A percentile compares a stretch with the other conserved stretches of the same genome.
Evolutionary conservation across 2,329 filamentous ascomycete species (phyloP).

Genomic region (Albophoma yamanashiensis): DNA sequence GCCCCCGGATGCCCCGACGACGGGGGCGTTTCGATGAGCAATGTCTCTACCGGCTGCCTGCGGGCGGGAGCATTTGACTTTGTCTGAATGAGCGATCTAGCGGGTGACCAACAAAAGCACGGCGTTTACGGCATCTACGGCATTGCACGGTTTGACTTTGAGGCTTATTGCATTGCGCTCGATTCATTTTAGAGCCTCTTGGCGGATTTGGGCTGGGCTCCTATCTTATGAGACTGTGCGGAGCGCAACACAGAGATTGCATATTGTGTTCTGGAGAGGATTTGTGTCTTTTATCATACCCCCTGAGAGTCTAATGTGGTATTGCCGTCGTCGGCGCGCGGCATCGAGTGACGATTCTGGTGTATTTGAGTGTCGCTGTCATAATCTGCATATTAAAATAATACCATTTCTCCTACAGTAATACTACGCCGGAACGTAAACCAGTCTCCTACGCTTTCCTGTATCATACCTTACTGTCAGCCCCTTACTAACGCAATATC

Average conservation of each 20-base stretch:
- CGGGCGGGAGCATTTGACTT: neutral
- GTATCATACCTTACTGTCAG: too few relatives aligned
- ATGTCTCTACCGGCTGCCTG: constrained; percentile 6
- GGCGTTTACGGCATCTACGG: neutral
- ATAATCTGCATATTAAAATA: neutral
- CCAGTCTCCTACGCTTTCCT: too few relatives aligned
- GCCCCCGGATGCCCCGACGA: constrained; percentile 12
- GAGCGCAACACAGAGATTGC: neutral
- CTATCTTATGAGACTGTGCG: neutral
- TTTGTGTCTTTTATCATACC: constrained; percentile 1
- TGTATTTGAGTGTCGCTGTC: neutral
- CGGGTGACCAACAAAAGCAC: neutral
- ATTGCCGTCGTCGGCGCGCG: neutral
- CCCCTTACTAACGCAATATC: too few relatives aligned
- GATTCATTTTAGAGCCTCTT: neutral
- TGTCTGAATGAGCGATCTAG: neutral
- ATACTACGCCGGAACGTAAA: too few relatives aligned
- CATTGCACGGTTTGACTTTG: constrained; percentile 1
- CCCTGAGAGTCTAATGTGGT: neutral
- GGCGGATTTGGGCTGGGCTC: neutral
- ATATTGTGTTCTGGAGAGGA: neutral
- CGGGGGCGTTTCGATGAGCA: constrained; percentile 5
- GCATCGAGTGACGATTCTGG: neutral
- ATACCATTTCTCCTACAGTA: too few relatives aligned
- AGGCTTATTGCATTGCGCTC: constrained; percentile 6